Conservation (phyloP, 306 rosid genomes). For the Quercus cerris region DNA sequence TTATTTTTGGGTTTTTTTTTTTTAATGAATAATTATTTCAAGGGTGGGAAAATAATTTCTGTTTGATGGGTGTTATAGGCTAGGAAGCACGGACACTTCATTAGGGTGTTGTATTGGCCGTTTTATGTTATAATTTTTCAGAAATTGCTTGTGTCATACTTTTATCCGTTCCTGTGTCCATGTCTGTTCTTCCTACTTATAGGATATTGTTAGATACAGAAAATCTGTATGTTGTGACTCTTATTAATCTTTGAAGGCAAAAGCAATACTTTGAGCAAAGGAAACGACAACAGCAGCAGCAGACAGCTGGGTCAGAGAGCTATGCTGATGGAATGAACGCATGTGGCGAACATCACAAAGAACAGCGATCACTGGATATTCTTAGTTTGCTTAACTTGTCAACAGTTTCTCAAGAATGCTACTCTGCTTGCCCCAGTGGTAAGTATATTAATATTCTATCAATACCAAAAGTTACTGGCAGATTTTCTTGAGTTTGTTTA, state of each 20-base stretch:
- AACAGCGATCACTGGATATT: conserved; percentile 73
- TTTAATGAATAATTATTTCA: not conserved
- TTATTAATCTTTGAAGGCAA: conserved; percentile 56
- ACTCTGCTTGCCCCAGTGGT: conserved; percentile 44
- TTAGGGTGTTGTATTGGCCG: no score
- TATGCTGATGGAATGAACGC: conserved; percentile 26
- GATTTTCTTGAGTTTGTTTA: conserved; percentile 4
- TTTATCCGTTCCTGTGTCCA: no score
- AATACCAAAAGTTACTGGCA: not conserved
- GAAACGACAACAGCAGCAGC: conserved; percentile 66
- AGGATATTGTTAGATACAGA: not conserved
- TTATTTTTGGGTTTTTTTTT: not conserved
- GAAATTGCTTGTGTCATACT: no score
- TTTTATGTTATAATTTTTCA: no score
- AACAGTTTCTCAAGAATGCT: conserved; percentile 35
- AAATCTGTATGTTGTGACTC: conserved; percentile 4
- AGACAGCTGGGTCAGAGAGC: conserved; percentile 42
- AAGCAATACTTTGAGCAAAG: conserved; percentile 92
- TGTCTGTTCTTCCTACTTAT: no score
- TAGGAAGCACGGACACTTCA: not conserved
- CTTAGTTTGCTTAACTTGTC: conserved; percentile 74
- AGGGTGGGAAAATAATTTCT: not conserved
- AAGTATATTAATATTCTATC: conserved; percentile 17
- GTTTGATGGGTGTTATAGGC: not conserved
- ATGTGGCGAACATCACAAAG: conserved; percentile 41